A percentile compares a stretch with the other conserved stretches of the same genome.
Conservation (phyloP, 148 eudicot species). For the Spergularia bocconei region DNA sequence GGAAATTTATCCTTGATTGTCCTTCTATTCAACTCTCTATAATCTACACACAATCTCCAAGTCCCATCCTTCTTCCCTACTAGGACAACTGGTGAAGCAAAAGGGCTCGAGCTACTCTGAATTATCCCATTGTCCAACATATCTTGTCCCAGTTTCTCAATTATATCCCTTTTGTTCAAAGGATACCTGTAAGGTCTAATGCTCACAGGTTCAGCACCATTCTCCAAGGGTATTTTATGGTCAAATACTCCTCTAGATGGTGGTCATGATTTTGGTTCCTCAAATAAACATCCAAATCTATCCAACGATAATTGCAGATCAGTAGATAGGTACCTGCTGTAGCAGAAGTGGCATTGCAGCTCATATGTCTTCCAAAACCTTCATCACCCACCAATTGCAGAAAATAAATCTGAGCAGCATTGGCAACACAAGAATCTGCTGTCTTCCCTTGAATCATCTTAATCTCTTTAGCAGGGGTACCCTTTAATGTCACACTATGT, state of each 20-base stretch:
- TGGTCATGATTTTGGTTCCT: too few relatives aligned
- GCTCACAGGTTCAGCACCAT: neutral
- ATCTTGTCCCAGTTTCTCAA: neutral
- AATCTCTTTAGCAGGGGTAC: too few relatives aligned
- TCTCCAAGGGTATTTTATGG: neutral
- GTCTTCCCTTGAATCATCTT: too few relatives aligned
- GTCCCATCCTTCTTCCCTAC: slow-evolving; percentile 1
- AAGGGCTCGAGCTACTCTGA: neutral
- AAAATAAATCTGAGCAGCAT: too few relatives aligned
- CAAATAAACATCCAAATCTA: too few relatives aligned
- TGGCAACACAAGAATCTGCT: too few relatives aligned
- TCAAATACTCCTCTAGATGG: neutral
- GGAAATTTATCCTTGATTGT: neutral
- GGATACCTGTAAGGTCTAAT: neutral
- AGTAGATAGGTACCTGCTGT: too few relatives aligned
- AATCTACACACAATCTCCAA: neutral
- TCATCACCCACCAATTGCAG: too few relatives aligned
- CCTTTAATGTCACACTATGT: neutral
- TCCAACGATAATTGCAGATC: too few relatives aligned
- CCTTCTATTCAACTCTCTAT: neutral
- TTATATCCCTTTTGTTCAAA: neutral
- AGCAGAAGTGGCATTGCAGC: too few relatives aligned
- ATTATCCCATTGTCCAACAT: neutral
- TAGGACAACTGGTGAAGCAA: neutral
- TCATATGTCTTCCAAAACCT: too few relatives aligned